Conservation (phyloP, 2,329 filamentous ascomycete genomes). For the Botrytis deweyae region DNA sequence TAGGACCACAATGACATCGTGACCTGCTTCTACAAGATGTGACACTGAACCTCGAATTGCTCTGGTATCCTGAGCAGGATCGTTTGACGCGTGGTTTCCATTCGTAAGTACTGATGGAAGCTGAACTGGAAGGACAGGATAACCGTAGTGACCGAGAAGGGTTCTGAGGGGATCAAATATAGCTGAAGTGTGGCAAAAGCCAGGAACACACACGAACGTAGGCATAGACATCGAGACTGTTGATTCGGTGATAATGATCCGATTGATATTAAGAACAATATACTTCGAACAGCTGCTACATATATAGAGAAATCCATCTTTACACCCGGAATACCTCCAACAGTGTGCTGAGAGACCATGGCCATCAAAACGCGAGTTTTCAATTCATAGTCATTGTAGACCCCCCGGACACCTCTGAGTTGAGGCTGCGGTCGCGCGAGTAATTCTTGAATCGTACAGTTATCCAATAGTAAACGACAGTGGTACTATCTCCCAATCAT, state of each 20-base stretch:
- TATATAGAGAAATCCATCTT: conserved; percentile 21
- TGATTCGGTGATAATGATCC: not conserved
- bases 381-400: conserved; percentile 9
- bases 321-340: conserved; percentile 15
- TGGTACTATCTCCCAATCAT: conserved; percentile 9
- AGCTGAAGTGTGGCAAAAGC: conserved; percentile 42
- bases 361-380: conserved; percentile 8
- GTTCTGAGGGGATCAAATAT: conserved; percentile 42
- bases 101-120: conserved; percentile 40
- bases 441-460: conserved; percentile 10
- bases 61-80: conserved; percentile 44
- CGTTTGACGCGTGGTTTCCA: conserved; percentile 37
- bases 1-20: conserved; percentile 35
- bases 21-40: conserved; percentile 39
- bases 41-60: conserved; percentile 40
- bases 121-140: conserved; percentile 38
- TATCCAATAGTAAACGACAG: conserved; percentile 15
- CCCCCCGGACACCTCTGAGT: conserved; percentile 7
- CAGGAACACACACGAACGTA: conserved; percentile 44
- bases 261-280: not conserved
- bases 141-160: conserved; percentile 37
- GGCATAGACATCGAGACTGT: conserved; percentile 35
- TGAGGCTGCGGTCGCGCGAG: conserved; percentile 12
- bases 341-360: conserved; percentile 15
- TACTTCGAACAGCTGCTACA: conserved; percentile 17